A percentile compares a stretch with the other conserved stretches of the same genome.
phyloP scores from a whole-genome alignment of 805 yeast genomes.

The Saturnispora silvae region DNA sequence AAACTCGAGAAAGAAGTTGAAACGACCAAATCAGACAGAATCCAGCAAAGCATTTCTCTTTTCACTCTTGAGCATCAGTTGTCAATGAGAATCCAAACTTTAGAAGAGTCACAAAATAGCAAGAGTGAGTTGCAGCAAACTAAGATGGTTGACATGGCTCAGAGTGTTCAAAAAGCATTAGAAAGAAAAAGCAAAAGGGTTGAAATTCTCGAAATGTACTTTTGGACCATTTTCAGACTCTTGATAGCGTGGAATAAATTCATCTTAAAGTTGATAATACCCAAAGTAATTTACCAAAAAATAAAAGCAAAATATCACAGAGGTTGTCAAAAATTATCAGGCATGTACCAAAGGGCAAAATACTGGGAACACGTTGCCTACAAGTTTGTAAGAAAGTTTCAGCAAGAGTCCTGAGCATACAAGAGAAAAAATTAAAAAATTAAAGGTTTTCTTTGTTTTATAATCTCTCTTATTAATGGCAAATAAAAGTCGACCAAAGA shows the following conservation, averaged over 20 bases:
- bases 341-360: background rate
- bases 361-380: background rate
- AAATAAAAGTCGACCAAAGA: constrained; percentile 79
- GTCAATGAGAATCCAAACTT: constrained; percentile 8
- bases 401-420: background rate
- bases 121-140: constrained; percentile 1
- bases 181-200: constrained; percentile 1
- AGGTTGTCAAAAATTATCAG: background rate
- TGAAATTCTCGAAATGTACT: constrained; percentile 1
- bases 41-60: constrained; percentile 11
- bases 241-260: background rate
- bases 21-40: constrained; percentile 2
- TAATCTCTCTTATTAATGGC: constrained; percentile 43
- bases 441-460: background rate
- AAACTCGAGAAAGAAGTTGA: constrained; percentile 5
- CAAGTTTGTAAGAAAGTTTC: background rate
- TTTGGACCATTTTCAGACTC: background rate
- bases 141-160: background rate
- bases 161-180: background rate
- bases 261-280: background rate
- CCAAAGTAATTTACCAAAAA: background rate
- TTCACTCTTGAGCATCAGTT: constrained; percentile 9
- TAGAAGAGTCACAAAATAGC: constrained; percentile 7
- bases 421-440: background rate
- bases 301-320: background rate